A percentile compares a stretch with the other conserved stretches of the same genome.
phyloP scores from a whole-genome alignment of 2,329 filamentous ascomycete species.

The Xylaria digitata region DNA sequence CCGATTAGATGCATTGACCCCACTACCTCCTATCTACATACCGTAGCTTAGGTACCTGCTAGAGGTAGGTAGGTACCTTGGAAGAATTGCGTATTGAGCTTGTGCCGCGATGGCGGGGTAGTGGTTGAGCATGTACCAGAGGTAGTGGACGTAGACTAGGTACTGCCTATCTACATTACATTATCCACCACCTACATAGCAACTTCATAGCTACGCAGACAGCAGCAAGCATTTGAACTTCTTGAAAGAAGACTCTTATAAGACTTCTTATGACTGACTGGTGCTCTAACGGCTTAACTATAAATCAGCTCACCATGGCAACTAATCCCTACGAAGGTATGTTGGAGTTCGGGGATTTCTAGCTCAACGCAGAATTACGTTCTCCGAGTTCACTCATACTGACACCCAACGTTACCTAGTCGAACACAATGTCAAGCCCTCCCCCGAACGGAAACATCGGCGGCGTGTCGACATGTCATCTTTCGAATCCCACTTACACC shows the following conservation, averaged over 20 bases:
- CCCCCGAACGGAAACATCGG: slow-evolving; percentile 54
- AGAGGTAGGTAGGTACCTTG: not conserved
- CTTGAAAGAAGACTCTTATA: no score
- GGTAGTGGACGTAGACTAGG: no score
- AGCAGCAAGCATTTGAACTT: no score
- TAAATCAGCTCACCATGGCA: slow-evolving; percentile 44
- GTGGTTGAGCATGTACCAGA: no score
- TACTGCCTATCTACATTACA: no score
- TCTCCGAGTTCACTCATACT: not conserved
- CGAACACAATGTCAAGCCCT: slow-evolving; percentile 70
- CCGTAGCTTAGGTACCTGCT: no score
- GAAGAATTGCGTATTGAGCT: slow-evolving; percentile 22
- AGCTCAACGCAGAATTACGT: not conserved
- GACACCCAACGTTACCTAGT: slow-evolving; percentile 55
- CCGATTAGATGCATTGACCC: no score
- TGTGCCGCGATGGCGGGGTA: slow-evolving; percentile 30
- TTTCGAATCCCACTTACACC: slow-evolving; percentile 68
- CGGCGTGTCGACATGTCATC: slow-evolving; percentile 72
- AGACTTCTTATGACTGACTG: no score
- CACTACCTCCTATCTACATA: not conserved
- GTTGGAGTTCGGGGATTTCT: not conserved
- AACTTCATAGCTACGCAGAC: no score
- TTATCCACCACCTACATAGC: no score
- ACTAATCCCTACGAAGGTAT: slow-evolving; percentile 52
- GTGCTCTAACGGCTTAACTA: not conserved